phyloP scores from a whole-genome alignment of 805 yeast species.

The Yarrowia porcina region DNA sequence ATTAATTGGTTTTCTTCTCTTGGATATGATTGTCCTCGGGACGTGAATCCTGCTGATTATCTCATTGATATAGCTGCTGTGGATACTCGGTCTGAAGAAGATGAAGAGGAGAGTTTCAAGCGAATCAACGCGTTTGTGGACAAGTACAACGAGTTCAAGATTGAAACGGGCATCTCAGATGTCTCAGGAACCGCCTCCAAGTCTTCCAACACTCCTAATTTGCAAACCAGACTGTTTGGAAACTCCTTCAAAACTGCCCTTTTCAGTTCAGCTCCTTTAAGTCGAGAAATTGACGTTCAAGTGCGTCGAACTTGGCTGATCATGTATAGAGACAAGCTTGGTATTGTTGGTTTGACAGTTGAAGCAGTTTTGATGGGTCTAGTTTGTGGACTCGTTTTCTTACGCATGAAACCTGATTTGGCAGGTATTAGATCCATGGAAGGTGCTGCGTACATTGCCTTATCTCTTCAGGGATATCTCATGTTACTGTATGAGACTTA shows the following conservation, averaged over 20 bases:
- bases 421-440: slow-evolving; percentile 63
- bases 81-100: slow-evolving; percentile 45
- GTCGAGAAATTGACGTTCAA: slow-evolving; percentile 46
- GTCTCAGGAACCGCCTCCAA: not conserved
- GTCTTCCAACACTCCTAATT: slow-evolving; percentile 25
- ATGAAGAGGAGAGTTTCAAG: slow-evolving; percentile 39
- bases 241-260: slow-evolving; percentile 7
- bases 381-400: slow-evolving; percentile 75
- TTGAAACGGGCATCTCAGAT: not conserved
- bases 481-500: slow-evolving; percentile 57
- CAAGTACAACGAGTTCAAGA: slow-evolving; percentile 40
- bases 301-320: slow-evolving; percentile 47
- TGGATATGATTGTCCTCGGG: slow-evolving; percentile 46
- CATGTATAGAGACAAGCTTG: slow-evolving; percentile 51
- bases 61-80: slow-evolving; percentile 56
- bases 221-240: slow-evolving; percentile 26
- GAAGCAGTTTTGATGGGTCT: slow-evolving; percentile 55
- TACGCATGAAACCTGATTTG: slow-evolving; percentile 49
- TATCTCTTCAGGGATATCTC: slow-evolving; percentile 54
- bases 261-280: slow-evolving; percentile 42
- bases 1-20: slow-evolving; percentile 49
- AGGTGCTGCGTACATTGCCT: slow-evolving; percentile 52
- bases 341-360: slow-evolving; percentile 44
- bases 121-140: slow-evolving; percentile 40
- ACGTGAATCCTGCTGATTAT: slow-evolving; percentile 61